phyloP scores from a whole-genome alignment of 352 stramenopile species.

The Phytopythium helicoides region DNA sequence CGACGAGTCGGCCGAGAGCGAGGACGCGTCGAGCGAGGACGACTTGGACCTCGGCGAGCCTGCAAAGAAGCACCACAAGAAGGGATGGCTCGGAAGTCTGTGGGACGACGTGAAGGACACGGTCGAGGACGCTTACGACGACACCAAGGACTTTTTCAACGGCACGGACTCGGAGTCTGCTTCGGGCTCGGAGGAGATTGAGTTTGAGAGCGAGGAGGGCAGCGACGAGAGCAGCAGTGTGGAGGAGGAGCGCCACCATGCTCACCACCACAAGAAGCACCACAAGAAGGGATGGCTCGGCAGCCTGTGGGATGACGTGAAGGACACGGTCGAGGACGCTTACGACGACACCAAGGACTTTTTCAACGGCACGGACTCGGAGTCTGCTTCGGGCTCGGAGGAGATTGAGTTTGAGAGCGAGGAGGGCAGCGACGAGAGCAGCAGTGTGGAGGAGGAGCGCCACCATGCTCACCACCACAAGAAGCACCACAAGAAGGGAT shows the following conservation, averaged over 20 bases:
- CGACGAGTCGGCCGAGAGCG: conserved; percentile 21
- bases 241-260: conserved; percentile 9
- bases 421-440: conserved; percentile 21
- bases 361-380: conserved; percentile 18
- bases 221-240: conserved; percentile 1
- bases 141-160: conserved; percentile 22
- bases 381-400: conserved; percentile 10
- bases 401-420: conserved; percentile 19
- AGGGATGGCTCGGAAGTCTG: conserved; percentile 19
- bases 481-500: conserved; percentile 17
- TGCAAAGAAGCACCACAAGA: conserved; percentile 19
- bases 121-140: conserved; percentile 18
- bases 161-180: conserved; percentile 19
- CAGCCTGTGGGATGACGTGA: conserved; percentile 20
- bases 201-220: conserved; percentile 9
- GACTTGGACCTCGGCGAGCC: conserved; percentile 10
- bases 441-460: conserved; percentile 7
- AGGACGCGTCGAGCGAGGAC: conserved; percentile 19
- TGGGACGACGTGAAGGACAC: conserved; percentile 24
- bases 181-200: conserved; percentile 12
- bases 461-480: conserved; percentile 7
- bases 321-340: conserved; percentile 19
- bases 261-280: not conserved
- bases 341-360: conserved; percentile 14
- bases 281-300: conserved; percentile 22